Evolutionary conservation across 2,329 filamentous ascomycete genomes (phyloP).

Genomic region (Fusarium circinatum): DNA sequence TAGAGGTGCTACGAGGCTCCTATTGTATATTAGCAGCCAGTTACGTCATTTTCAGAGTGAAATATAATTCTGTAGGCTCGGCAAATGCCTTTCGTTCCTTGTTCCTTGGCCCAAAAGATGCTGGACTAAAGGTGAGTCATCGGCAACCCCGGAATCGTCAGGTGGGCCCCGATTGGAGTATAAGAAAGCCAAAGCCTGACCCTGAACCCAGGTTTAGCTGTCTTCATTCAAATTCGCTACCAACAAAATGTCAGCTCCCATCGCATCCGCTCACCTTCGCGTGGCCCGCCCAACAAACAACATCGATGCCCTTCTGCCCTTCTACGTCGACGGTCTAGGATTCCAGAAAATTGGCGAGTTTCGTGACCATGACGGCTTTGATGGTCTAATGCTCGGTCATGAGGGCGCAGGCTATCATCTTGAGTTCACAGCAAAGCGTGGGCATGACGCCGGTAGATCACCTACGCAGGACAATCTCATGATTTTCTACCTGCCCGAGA

Average conservation of each 20-base stretch:
- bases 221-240: background rate
- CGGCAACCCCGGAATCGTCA: background rate
- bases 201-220: background rate
- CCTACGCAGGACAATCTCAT: background rate
- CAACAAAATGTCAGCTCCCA: background rate
- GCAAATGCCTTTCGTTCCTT: background rate
- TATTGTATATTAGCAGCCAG: accelerated
- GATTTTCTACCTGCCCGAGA: background rate
- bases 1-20: accelerated
- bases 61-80: background rate
- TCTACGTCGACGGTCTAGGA: background rate
- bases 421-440: background rate
- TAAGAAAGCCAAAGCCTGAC: background rate
- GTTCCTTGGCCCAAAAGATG: background rate
- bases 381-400: background rate
- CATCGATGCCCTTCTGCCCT: background rate
- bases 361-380: background rate
- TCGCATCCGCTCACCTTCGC: background rate
- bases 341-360: background rate
- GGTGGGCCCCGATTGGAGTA: background rate
- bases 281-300: background rate
- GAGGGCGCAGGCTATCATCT: background rate
- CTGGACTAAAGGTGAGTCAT: background rate
- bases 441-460: background rate
- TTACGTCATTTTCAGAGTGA: too few relatives aligned